phyloP scores from a whole-genome alignment of 495 filamentous ascomycete species.

The Neurospora sp. region DNA sequence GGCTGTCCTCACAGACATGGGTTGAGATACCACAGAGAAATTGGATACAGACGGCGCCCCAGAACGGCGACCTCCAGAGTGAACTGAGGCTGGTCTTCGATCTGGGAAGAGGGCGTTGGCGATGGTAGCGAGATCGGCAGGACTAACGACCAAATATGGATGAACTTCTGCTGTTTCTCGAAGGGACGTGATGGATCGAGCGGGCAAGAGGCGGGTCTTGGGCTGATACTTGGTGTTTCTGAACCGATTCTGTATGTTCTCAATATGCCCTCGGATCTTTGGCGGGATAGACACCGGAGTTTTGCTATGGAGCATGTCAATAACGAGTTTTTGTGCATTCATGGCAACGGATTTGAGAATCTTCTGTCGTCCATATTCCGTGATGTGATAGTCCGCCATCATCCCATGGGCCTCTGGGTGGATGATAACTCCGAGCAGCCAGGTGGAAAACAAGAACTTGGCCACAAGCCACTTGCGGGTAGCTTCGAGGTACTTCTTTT shows the following conservation, averaged over 20 bases:
- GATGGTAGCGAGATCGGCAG: conserved; percentile 60
- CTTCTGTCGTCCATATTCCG: conserved; percentile 77
- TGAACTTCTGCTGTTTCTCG: conserved; percentile 61
- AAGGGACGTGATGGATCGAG: conserved; percentile 57
- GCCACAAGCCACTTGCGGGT: conserved; percentile 72
- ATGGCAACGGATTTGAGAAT: conserved; percentile 77
- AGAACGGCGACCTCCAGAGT: conserved; percentile 45
- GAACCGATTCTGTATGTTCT: conserved; percentile 63
- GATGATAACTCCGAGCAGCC: conserved; percentile 72
- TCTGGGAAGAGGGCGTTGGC: conserved; percentile 64
- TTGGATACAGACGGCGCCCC: conserved; percentile 58
- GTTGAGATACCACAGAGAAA: conserved; percentile 42
- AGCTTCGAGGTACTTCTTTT: conserved; percentile 56
- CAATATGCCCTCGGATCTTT: conserved; percentile 61
- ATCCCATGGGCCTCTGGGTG: conserved; percentile 86
- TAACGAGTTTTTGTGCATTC: conserved; percentile 63
- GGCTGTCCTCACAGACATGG: conserved; percentile 31
- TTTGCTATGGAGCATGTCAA: conserved; percentile 50
- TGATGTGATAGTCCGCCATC: conserved; percentile 83
- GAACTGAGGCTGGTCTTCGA: conserved; percentile 42
- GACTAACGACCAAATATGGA: conserved; percentile 61
- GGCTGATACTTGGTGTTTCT: conserved; percentile 36
- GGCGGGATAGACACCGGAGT: conserved; percentile 51
- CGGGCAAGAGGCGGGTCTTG: conserved; percentile 52
- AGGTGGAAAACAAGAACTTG: conserved; percentile 87